A percentile compares a stretch with the other conserved stretches of the same genome.
Conservation (phyloP, 2,329 filamentous ascomycete species). For the Epichloe bromicola region DNA sequence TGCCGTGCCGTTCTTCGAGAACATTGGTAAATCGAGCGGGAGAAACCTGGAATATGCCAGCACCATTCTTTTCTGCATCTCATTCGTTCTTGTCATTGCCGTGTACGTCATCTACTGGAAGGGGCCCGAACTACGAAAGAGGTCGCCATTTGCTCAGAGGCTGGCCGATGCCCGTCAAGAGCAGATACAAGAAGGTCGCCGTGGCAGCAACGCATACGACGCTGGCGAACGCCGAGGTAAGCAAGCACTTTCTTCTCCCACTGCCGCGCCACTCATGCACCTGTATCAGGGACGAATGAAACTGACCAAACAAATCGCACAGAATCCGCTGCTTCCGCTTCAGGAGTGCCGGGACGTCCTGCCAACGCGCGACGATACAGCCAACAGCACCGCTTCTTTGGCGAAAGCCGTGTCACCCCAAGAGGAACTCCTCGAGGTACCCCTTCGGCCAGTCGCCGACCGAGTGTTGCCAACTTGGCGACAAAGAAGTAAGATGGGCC, state of each 20-base stretch:
- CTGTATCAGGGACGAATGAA: too few species aligned
- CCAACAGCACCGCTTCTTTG: conserved; percentile 28
- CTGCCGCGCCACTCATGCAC: too few species aligned
- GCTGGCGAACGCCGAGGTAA: conserved; percentile 15
- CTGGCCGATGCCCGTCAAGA: conserved; percentile 33
- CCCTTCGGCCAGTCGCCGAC: conserved; percentile 22
- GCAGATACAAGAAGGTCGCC: conserved; percentile 15
- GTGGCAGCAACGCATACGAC: conserved; percentile 15
- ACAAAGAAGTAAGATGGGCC: conserved; percentile 4
- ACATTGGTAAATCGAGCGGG: conserved; percentile 34
- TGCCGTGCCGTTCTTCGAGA: conserved; percentile 49
- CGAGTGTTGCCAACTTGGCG: conserved; percentile 11
- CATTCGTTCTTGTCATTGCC: conserved; percentile 45
- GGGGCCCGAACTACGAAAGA: conserved; percentile 44
- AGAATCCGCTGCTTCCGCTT: conserved; percentile 13
- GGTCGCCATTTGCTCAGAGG: conserved; percentile 52
- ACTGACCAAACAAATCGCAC: not conserved
- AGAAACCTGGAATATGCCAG: conserved; percentile 45
- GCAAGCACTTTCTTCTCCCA: conserved; percentile 9
- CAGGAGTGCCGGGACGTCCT: conserved; percentile 9
- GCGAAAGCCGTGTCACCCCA: conserved; percentile 27
- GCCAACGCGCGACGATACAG: conserved; percentile 19
- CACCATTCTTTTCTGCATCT: conserved; percentile 51
- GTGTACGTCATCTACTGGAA: conserved; percentile 57
- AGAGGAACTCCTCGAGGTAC: conserved; percentile 24